These are phyloP conservation scores for Ceratocystis papillata DNA, from an alignment of 2,329 filamentous ascomycete genomes.

Conservation along the genomic window DNA sequence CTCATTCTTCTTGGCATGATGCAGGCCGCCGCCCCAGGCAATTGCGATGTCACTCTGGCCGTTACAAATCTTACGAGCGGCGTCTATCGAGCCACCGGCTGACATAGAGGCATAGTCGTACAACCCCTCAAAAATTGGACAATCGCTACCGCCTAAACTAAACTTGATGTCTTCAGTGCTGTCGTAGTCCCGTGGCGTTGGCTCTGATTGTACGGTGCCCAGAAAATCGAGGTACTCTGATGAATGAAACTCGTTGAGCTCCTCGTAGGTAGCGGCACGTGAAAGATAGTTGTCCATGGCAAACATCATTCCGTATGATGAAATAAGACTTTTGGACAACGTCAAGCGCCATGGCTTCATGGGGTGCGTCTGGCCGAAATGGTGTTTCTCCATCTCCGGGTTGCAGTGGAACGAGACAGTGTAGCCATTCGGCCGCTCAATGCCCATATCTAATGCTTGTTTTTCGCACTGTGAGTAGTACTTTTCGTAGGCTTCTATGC, in stretches of 20 bases:
- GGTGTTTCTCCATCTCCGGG: slow-evolving; percentile 86
- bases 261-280: slow-evolving; percentile 73
- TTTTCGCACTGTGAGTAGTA: slow-evolving; percentile 49
- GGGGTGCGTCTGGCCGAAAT: slow-evolving; percentile 92
- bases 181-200: slow-evolving; percentile 54
- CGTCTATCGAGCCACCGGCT: slow-evolving; percentile 79
- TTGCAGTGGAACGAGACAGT: slow-evolving; percentile 94
- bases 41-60: slow-evolving; percentile 89
- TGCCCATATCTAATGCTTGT: slow-evolving; percentile 51
- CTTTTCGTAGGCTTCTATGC: slow-evolving; percentile 45
- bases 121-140: slow-evolving; percentile 89
- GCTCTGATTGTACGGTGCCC: slow-evolving; percentile 55
- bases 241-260: slow-evolving; percentile 78
- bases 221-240: slow-evolving; percentile 87
- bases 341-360: slow-evolving; percentile 99
- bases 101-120: slow-evolving; percentile 94
- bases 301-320: slow-evolving; percentile 89
- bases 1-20: slow-evolving; percentile 90
- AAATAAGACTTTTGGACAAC: slow-evolving; percentile 85
- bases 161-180: slow-evolving; percentile 57
- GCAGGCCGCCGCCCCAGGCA: slow-evolving; percentile 92
- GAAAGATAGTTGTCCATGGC: slow-evolving; percentile 92
- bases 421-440: slow-evolving; percentile 72
- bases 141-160: slow-evolving; percentile 85
- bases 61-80: slow-evolving; percentile 76